phyloP scores from a whole-genome alignment of 1,284 basidiomycete genomes.

The Pseudozyma flocculosa region DNA sequence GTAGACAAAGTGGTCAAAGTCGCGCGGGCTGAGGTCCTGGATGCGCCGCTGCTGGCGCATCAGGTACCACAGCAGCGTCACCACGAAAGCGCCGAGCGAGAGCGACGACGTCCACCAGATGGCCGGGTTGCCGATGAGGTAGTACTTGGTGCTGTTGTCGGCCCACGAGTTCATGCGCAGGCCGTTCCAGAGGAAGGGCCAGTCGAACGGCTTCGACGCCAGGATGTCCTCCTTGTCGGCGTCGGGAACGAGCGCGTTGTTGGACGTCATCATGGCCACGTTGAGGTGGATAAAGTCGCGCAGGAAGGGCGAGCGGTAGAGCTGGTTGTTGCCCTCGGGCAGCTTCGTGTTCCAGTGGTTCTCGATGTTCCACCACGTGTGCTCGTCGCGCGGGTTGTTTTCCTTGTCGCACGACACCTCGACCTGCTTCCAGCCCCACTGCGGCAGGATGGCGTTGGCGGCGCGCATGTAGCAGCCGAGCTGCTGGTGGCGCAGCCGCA shows the following conservation, averaged over 20 bases:
- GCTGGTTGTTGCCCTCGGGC: conserved; percentile 75
- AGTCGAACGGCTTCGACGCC: conserved; percentile 85
- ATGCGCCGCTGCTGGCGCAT: conserved; percentile 84
- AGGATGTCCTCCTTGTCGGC: conserved; percentile 97
- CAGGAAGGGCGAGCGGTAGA: conserved; percentile 87
- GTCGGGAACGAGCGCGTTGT: conserved; percentile 94
- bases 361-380: conserved; percentile 98
- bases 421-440: conserved; percentile 99
- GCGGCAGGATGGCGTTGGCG: conserved; percentile 82
- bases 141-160: conserved; percentile 83
- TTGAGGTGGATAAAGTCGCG: conserved; percentile 98
- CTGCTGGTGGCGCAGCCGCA: conserved; percentile 77
- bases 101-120: conserved; percentile 84
- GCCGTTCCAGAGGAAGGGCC: conserved; percentile 86
- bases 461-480: conserved; percentile 75
- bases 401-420: conserved; percentile 92
- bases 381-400: conserved; percentile 76
- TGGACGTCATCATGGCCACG: conserved; percentile 99
- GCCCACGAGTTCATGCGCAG: conserved; percentile 95
- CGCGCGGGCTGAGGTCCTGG: conserved; percentile 81
- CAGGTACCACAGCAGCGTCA: conserved; percentile 70
- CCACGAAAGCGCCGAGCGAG: conserved; percentile 67
- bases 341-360: conserved; percentile 93
- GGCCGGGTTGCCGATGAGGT: conserved; percentile 86
- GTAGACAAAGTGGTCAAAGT: conserved; percentile 91